These are phyloP conservation scores for Hymenotorrendiella dingleyae DNA, from an alignment of 2,329 filamentous ascomycete species.

Conservation along the genomic window DNA sequence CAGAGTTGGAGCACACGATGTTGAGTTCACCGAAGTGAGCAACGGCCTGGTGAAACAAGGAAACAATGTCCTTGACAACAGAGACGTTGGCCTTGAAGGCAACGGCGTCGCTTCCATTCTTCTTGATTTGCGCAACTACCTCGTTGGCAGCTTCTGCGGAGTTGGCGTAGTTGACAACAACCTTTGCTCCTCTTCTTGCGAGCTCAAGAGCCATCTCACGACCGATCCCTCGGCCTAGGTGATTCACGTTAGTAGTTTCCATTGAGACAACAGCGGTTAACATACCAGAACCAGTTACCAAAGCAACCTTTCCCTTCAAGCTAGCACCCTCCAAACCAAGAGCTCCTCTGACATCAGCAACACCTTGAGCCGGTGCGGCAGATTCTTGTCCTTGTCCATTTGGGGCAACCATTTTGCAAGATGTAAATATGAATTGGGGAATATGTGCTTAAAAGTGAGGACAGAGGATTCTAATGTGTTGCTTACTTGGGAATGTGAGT, in stretches of 20 bases:
- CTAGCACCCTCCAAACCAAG: conserved; percentile 21
- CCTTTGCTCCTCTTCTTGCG: conserved; percentile 55
- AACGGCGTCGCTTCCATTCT: conserved; percentile 45
- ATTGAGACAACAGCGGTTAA: not conserved
- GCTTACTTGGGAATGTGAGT: too few species aligned
- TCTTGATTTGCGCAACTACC: conserved; percentile 57
- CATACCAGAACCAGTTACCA: conserved; percentile 31
- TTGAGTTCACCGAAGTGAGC: conserved; percentile 28
- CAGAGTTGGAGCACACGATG: conserved; percentile 30
- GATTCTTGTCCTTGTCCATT: conserved; percentile 8
- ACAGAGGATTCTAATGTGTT: too few species aligned
- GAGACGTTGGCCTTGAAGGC: conserved; percentile 56
- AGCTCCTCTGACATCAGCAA: conserved; percentile 14
- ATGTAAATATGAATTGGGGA: too few species aligned
- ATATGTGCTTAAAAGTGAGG: too few species aligned
- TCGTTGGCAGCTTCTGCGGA: conserved; percentile 55
- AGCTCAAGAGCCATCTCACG: conserved; percentile 62
- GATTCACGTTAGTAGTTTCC: not conserved
- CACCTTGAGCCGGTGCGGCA: conserved; percentile 7
- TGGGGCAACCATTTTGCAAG: conserved; percentile 13
- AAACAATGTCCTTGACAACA: conserved; percentile 32
- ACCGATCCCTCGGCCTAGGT: conserved; percentile 56
- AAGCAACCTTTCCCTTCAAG: conserved; percentile 28
- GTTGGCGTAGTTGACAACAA: conserved; percentile 54
- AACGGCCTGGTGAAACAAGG: conserved; percentile 24